These are phyloP conservation scores for Mortierella sp. DNA, from an alignment of 371 early-diverging fungal genomes.

Conservation along the genomic window DNA sequence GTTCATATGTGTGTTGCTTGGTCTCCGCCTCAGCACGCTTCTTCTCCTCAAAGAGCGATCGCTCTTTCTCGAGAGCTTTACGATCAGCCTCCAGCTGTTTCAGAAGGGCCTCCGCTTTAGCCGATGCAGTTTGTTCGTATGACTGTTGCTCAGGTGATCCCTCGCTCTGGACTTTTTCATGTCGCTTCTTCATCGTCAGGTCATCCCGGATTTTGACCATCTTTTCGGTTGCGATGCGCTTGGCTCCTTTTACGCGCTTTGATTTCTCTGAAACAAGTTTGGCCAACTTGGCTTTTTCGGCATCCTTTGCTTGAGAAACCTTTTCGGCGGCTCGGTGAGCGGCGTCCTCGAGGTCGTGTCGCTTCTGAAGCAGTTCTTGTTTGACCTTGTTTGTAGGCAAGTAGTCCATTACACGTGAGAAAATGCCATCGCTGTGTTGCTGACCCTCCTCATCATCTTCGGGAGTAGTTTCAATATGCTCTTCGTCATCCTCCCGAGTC, in stretches of 20 bases:
- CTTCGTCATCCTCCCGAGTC: too few species aligned
- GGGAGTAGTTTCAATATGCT: too few species aligned
- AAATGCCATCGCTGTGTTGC: not conserved
- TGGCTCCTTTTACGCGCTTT: not conserved
- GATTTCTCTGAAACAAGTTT: not conserved
- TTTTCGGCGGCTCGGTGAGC: not conserved
- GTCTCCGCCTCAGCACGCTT: too few species aligned
- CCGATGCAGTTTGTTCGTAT: too few species aligned
- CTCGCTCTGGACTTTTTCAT: too few species aligned
- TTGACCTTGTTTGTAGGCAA: not conserved
- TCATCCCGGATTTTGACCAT: not conserved
- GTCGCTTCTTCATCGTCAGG: not conserved
- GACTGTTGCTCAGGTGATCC: too few species aligned
- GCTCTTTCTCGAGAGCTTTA: too few species aligned
- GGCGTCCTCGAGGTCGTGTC: not conserved
- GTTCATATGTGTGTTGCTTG: too few species aligned
- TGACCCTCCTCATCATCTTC: too few species aligned
- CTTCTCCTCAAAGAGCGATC: too few species aligned
- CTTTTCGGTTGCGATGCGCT: not conserved
- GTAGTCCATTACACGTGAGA: not conserved
- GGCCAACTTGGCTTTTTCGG: not conserved
- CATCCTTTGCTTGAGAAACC: not conserved
- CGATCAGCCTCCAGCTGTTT: too few species aligned
- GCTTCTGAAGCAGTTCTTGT: not conserved
- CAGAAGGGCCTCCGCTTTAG: too few species aligned